A percentile compares a stretch with the other conserved stretches of the same genome.
These are phyloP conservation scores for Corymbia citriodora DNA, from an alignment of 441 rosid genomes.

Conservation along the genomic window DNA sequence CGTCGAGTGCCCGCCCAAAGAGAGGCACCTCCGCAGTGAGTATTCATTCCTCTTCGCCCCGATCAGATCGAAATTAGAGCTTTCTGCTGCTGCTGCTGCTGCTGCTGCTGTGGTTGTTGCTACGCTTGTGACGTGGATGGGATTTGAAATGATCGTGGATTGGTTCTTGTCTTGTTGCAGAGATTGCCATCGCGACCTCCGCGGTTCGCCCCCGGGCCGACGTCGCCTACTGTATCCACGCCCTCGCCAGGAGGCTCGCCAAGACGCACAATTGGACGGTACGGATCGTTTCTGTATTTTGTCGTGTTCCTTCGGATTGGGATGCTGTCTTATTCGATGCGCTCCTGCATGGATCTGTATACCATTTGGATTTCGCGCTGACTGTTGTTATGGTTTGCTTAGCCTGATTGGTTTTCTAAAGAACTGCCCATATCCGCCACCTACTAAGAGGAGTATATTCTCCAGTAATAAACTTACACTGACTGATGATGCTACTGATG, in stretches of 20 bases:
- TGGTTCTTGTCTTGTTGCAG: slow-evolving; percentile 29
- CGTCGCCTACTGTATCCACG: slow-evolving; percentile 69
- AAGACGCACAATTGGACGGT: slow-evolving; percentile 87
- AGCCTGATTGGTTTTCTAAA: not conserved
- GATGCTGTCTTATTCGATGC: not conserved
- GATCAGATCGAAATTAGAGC: slow-evolving; percentile 8
- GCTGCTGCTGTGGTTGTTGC: not conserved
- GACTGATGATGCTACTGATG: not conserved
- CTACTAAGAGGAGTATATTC: not conserved
- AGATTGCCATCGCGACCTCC: slow-evolving; percentile 70
- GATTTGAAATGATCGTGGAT: not conserved
- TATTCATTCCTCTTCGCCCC: not conserved
- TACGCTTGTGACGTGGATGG: not conserved
- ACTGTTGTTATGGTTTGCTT: not conserved
- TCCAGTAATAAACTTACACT: not conserved
- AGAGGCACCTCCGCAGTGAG: slow-evolving; percentile 88
- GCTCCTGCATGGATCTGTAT: not conserved
- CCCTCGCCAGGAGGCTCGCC: slow-evolving; percentile 60
- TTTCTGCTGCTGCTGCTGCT: not conserved
- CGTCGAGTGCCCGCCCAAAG: slow-evolving; percentile 97
- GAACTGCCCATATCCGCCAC: not conserved
- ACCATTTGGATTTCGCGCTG: not conserved
- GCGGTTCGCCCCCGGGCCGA: slow-evolving; percentile 72
- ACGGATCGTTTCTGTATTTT: not conserved
- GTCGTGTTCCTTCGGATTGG: not conserved